phyloP scores from a whole-genome alignment of 2,329 filamentous ascomycete genomes.

The Fonsecaea nubica region DNA sequence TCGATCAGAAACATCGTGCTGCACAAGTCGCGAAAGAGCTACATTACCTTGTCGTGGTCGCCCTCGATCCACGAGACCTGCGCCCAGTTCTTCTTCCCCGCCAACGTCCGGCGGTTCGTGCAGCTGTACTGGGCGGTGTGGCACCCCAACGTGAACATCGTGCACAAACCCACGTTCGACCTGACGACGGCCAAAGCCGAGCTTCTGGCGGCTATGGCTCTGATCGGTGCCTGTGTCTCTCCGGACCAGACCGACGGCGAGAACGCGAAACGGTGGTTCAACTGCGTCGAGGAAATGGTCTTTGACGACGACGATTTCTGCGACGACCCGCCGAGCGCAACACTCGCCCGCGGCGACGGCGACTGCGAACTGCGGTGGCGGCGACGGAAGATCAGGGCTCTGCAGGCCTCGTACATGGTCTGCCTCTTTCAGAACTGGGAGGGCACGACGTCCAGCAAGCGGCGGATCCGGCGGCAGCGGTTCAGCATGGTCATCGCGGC shows the following conservation, averaged over 20 bases:
- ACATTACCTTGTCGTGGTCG: constrained; percentile 47
- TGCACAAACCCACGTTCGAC: constrained; percentile 49
- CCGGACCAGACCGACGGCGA: constrained; percentile 43
- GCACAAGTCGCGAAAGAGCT: constrained; percentile 47
- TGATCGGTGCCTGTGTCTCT: constrained; percentile 47
- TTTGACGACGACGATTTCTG: constrained; percentile 49
- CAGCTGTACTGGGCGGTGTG: constrained; percentile 49
- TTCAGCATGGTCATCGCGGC: constrained; percentile 39
- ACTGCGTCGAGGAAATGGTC: constrained; percentile 49
- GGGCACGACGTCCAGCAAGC: constrained; percentile 45
- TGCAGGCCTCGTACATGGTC: constrained; percentile 49
- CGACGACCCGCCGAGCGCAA: constrained; percentile 38
- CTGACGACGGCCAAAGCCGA: constrained; percentile 42
- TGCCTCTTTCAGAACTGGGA: constrained; percentile 53
- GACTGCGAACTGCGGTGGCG: constrained; percentile 6
- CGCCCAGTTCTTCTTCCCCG: constrained; percentile 24
- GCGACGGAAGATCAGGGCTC: constrained; percentile 43
- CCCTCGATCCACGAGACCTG: constrained; percentile 41
- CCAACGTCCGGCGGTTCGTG: constrained; percentile 44
- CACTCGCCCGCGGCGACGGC: constrained; percentile 13
- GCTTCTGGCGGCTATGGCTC: constrained; percentile 46
- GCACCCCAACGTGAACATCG: constrained; percentile 48
- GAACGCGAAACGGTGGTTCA: constrained; percentile 47
- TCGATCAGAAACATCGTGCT: constrained; percentile 46
- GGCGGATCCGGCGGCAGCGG: constrained; percentile 47